Base-by-base conservation (phyloP, 2,329 filamentous ascomycete genomes). In the Aureobasidium sp. region DNA sequence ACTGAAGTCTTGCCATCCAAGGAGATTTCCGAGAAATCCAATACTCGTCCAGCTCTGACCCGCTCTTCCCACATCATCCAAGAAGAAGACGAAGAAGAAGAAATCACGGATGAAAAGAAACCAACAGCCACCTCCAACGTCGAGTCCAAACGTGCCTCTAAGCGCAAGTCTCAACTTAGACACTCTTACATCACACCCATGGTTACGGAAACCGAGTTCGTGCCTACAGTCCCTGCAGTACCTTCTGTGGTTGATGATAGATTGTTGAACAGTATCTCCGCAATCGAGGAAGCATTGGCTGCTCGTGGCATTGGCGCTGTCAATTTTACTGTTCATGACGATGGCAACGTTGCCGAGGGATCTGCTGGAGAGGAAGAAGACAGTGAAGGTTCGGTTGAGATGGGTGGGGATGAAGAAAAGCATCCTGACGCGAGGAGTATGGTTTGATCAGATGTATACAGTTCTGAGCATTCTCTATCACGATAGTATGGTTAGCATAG, bases 281-380 rank as follows among this genome's bases (percentile, higher is more conserved):
- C 50, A 5, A 62, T 62, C 11, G 60, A 62, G 15, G 50, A 49
- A 0, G 50, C 50, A 1, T 30, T 62, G 25, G 44, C 41, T 30
- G 44, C 29, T 6, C 32, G 52, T 8, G 52, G 52, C 3, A 62
- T 62, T n/a, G 50, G 30, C 2, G 52, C 60, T 21, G 60, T 62
- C 3, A 32, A 62, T 16, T 62, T 62, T 30, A 27, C 60, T 15
- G 45, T 62, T 13, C 50, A 60, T 27, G 57, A 52, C 9, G 47
- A 60, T 7, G 21, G 30, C 15, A n/a, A 21, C 1, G 21, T 27
- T 3, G 16, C 2, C 4, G n/a, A 27, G 5, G 29, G 3, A 9
- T 5, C 29, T 7, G 16, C 16, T 49, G 41, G 13, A 13, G 30
- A 2, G 2, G 49, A 16, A 15, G 36, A 49, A 13, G 50, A 41